Conservation (phyloP, 257 asterid species). For the Solanum paucissectum region DNA sequence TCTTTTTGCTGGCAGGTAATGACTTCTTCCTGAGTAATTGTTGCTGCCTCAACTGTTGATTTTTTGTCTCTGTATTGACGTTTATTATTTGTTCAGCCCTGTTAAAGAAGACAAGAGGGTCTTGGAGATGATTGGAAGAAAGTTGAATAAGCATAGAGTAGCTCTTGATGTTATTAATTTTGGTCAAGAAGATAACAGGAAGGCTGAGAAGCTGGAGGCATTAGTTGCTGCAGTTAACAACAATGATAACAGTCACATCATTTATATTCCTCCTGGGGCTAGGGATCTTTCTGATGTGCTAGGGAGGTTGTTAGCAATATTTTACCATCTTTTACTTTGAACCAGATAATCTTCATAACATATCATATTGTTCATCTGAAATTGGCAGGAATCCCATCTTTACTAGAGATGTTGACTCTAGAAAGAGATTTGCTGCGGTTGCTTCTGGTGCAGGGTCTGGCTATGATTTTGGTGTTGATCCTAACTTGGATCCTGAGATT, state of each 20-base stretch:
- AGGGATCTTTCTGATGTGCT: conserved; percentile 74
- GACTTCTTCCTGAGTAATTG: background rate
- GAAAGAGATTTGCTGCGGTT: conserved; percentile 69
- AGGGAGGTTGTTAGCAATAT: background rate
- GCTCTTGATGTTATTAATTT: conserved; percentile 92
- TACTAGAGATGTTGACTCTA: conserved; percentile 91
- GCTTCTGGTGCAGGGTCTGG: conserved; percentile 63
- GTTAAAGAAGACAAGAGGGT: conserved; percentile 81
- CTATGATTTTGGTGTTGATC: conserved; percentile 90
- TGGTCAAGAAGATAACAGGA: conserved; percentile 89
- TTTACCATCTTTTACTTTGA: background rate
- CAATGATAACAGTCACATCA: conserved; percentile 83
- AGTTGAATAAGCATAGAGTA: conserved; percentile 81
- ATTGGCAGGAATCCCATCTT: conserved; percentile 76
- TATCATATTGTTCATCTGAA: background rate
- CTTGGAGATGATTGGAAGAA: conserved; percentile 83
- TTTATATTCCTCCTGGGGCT: conserved; percentile 92
- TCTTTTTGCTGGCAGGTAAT: conserved; percentile 88
- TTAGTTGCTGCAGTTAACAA: conserved; percentile 85
- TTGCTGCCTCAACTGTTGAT: background rate
- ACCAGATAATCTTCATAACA: background rate
- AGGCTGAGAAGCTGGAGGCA: conserved; percentile 84
- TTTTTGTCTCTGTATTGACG: background rate
- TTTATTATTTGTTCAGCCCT: conserved; percentile 42
- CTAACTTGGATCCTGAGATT: conserved; percentile 94